Evolutionary conservation across 352 stramenopile genomes (phyloP).

Genomic region (Phytophthora palmivora): DNA sequence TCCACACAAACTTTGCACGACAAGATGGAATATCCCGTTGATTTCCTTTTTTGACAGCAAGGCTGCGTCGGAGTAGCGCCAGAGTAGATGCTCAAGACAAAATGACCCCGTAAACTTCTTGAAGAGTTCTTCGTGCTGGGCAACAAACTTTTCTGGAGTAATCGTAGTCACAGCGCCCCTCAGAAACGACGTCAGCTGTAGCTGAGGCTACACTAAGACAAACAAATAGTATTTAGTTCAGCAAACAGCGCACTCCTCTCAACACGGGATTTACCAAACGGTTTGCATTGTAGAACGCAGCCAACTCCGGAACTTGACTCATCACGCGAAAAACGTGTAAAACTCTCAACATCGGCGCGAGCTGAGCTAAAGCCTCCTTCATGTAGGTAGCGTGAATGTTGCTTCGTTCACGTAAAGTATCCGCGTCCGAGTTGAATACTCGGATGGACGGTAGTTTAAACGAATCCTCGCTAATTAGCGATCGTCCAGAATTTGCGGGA

Average conservation of each 20-base stretch:
- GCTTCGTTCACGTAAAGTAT: slow-evolving; percentile 62
- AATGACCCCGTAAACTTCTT: slow-evolving; percentile 79
- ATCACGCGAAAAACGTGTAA: slow-evolving; percentile 80
- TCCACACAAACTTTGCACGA: slow-evolving; percentile 78
- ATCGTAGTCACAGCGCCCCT: slow-evolving; percentile 73
- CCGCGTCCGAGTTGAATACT: slow-evolving; percentile 74
- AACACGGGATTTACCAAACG: slow-evolving; percentile 54
- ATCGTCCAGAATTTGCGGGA: slow-evolving; percentile 26
- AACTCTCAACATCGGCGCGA: slow-evolving; percentile 79
- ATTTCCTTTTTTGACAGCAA: slow-evolving; percentile 84
- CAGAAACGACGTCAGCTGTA: slow-evolving; percentile 79
- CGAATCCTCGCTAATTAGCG: slow-evolving; percentile 35
- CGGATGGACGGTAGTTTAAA: slow-evolving; percentile 70
- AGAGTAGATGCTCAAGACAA: slow-evolving; percentile 78
- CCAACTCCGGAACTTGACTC: slow-evolving; percentile 76
- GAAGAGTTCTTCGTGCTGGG: slow-evolving; percentile 82
- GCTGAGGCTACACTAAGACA: slow-evolving; percentile 57
- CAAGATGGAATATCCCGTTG: slow-evolving; percentile 80
- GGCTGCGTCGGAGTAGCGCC: slow-evolving; percentile 72
- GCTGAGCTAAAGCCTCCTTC: slow-evolving; percentile 57
- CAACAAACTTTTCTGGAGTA: slow-evolving; percentile 76
- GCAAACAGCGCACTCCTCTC: background rate
- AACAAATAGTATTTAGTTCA: slow-evolving; percentile 1
- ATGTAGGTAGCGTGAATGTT: slow-evolving; percentile 78
- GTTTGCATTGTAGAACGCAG: slow-evolving; percentile 82